Percentiles rank a stretch among this genome's conserved stretches.
Conservation (phyloP, 2,329 filamentous ascomycete genomes). For the Alternaria alternata region DNA sequence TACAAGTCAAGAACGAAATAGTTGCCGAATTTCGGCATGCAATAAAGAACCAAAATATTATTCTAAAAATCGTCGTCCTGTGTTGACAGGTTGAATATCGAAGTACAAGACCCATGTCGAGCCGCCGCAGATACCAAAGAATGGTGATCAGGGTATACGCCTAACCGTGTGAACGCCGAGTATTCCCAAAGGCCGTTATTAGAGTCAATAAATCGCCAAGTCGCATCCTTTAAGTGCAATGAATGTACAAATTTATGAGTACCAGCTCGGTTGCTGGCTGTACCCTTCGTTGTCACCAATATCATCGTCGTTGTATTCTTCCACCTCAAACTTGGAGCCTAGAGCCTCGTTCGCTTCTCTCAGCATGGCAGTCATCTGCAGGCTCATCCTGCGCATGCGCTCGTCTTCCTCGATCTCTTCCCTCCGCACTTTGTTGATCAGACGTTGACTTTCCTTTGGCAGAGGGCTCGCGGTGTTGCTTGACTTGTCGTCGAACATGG, state of each 20-base stretch:
- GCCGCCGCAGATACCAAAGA: conserved; percentile 1
- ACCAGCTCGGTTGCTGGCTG: conserved; percentile 2
- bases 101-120: background rate
- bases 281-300: conserved; percentile 4
- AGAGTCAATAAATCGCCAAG: background rate
- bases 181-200: background rate
- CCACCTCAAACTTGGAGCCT: conserved; percentile 59
- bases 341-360: conserved; percentile 86
- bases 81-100: background rate
- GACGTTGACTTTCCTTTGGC: conserved; percentile 73
- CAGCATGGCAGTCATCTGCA: conserved; percentile 84
- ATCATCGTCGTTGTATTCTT: conserved; percentile 41
- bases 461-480: conserved; percentile 40
- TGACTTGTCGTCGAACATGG: conserved; percentile 28
- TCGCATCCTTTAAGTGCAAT: background rate
- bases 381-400: conserved; percentile 80
- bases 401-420: conserved; percentile 82
- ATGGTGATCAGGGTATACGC: conserved; percentile 1
- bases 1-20: background rate
- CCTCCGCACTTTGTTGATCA: conserved; percentile 74
- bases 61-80: background rate
- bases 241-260: background rate
- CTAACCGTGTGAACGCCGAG: background rate
- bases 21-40: background rate
- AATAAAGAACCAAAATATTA: background rate